Base-by-base conservation (phyloP, 2,329 filamentous ascomycete species). In the Alternaria novae-zelandiae region DNA sequence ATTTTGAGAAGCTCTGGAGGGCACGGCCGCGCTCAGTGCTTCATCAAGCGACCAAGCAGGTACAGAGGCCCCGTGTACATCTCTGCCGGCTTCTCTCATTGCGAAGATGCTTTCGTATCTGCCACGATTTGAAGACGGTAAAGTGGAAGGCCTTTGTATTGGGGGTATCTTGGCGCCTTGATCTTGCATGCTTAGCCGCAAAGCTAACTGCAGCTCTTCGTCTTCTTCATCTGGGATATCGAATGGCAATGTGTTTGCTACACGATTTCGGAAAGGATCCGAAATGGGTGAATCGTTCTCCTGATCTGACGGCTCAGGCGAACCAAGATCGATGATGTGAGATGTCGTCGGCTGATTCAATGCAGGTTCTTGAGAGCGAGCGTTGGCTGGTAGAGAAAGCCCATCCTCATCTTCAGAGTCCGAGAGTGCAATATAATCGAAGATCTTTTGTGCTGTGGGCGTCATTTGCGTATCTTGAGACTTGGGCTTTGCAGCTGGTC, bases 101-200 rank as follows among this genome's bases (percentile, higher is more conserved):
- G 60, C 53, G 10, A 65, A 59, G 2, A 58, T 58, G 41, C 51
- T 30, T 11, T 56, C 61, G 9, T 56, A 60, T 8, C 26, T 54
- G 11, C 57, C 46, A 9, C 23, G 32, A 15, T 17, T 56, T 20
- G 43, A 17, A 17, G 56, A 30, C 13, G 26, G 30, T 8, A 45
- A 36, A 9, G 20, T 4, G 23, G 49, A 53, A 36, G 30, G 1
- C 21, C 30, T 15, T n/a, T 53, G 30, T 41, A 21, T 20, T 30
- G 30, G 6, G 30, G 20, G 20, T 0, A 36, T 25, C 30, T 11
- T 15, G 17, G 17, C 13, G 11, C 25, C 17, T 23, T 50, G 43
- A 12, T 61, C 59, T 41, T 57, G 61, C 57, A 68, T 49, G 44
- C 69, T 69, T 8, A 69, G 49, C 26, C 56, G 61, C 32, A 68